Evolutionary conservation across 495 filamentous ascomycete genomes (phyloP).

Genomic region (Penicillium silybi): DNA sequence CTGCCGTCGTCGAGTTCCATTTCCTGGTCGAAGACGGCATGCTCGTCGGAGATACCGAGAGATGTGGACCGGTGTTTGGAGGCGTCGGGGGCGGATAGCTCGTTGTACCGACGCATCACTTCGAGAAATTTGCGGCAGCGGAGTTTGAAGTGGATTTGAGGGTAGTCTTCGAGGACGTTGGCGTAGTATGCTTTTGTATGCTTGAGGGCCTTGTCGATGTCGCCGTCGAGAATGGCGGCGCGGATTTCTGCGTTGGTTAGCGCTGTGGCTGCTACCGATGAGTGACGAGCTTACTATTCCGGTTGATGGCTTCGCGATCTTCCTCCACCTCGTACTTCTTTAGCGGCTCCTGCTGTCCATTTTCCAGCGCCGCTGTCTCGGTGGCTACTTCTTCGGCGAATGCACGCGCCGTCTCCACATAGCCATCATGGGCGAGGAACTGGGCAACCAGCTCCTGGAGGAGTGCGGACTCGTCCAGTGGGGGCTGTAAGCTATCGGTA

Average conservation of each 20-base stretch:
- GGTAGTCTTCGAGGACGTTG: conserved; percentile 74
- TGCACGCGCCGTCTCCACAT: conserved; percentile 87
- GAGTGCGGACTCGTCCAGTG: conserved; percentile 68
- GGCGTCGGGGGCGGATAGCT: conserved; percentile 45
- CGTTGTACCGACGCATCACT: conserved; percentile 82
- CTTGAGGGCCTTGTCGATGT: conserved; percentile 86
- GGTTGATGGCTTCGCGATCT: conserved; percentile 80
- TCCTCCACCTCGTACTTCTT: conserved; percentile 72
- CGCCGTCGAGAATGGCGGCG: conserved; percentile 83
- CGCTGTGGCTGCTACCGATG: not conserved
- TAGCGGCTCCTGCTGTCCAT: conserved; percentile 48
- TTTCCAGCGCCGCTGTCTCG: conserved; percentile 62
- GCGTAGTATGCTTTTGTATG: conserved; percentile 77
- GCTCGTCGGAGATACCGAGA: conserved; percentile 31
- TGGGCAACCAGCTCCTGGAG: conserved; percentile 82
- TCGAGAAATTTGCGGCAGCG: conserved; percentile 91
- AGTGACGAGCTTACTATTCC: conserved; percentile 65
- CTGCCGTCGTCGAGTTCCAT: conserved; percentile 74
- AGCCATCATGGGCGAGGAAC: conserved; percentile 92
- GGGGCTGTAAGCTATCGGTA: conserved; percentile 57
- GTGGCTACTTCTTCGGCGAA: conserved; percentile 80
- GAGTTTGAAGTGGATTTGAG: conserved; percentile 86
- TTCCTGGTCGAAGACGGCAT: conserved; percentile 60
- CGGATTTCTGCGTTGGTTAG: conserved; percentile 64
- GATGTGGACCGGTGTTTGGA: conserved; percentile 33